A percentile compares a stretch with the other conserved stretches of the same genome.
Conservation (phyloP, 352 stramenopile genomes). For the Pythium chondricola region DNA sequence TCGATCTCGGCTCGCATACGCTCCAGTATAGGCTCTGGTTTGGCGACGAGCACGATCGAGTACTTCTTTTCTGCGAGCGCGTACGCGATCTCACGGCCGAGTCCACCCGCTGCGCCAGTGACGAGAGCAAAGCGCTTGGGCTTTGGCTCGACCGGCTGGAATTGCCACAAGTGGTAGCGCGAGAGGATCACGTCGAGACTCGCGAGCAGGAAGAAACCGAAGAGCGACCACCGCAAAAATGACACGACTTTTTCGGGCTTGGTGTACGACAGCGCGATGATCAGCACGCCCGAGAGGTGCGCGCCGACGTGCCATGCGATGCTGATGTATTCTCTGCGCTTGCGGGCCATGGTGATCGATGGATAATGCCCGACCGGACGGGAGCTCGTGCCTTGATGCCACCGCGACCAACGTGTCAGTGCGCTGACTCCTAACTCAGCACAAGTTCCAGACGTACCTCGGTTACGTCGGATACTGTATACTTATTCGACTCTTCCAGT, state of each 20-base stretch:
- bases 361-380: no score
- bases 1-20: constrained; percentile 73
- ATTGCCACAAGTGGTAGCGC: constrained; percentile 61
- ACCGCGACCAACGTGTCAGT: no score
- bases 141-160: constrained; percentile 40
- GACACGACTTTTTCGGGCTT: constrained; percentile 28
- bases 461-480: no score
- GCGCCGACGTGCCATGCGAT: constrained; percentile 21
- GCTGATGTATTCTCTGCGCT: constrained; percentile 14
- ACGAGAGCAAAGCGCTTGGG: constrained; percentile 58
- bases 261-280: constrained; percentile 42
- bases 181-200: constrained; percentile 53
- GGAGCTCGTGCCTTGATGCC: no score
- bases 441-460: no score
- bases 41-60: constrained; percentile 63
- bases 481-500: no score
- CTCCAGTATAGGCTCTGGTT: constrained; percentile 51
- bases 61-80: constrained; percentile 74
- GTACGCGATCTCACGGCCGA: constrained; percentile 77
- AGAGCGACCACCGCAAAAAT: constrained; percentile 39
- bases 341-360: constrained; percentile 13
- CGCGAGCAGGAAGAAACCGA: constrained; percentile 42
- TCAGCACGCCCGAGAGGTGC: constrained; percentile 35
- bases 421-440: no score
- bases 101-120: constrained; percentile 64